Conservation (phyloP, 208 protist genomes). For the Wallacemonas rigidus region DNA sequence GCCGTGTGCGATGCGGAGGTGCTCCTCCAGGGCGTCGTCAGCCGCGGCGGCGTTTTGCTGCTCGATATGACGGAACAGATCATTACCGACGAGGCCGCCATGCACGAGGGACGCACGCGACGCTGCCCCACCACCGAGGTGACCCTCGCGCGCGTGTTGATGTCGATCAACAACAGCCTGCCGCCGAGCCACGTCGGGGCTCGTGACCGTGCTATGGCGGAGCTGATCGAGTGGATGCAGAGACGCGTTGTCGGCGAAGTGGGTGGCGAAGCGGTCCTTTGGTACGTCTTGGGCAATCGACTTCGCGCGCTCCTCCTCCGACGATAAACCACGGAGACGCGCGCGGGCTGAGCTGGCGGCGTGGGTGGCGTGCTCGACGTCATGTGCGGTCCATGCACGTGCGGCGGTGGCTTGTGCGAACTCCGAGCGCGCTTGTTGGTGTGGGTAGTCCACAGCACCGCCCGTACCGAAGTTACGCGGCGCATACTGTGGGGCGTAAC, state of each 20-base stretch:
- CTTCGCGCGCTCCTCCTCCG: slow-evolving; percentile 36
- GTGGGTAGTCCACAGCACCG: slow-evolving; percentile 66
- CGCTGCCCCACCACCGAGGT: not conserved
- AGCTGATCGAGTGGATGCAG: slow-evolving; percentile 52
- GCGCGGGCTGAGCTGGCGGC: slow-evolving; percentile 37
- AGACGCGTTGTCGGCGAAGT: slow-evolving; percentile 33
- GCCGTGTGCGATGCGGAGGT: slow-evolving; percentile 72
- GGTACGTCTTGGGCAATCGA: slow-evolving; percentile 36
- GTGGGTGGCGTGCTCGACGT: slow-evolving; percentile 35
- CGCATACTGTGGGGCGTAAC: slow-evolving; percentile 83
- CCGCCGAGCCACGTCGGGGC: slow-evolving; percentile 38
- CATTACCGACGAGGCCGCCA: slow-evolving; percentile 24
- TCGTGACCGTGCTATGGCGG: slow-evolving; percentile 50
- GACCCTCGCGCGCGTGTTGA: slow-evolving; percentile 13
- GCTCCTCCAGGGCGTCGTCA: slow-evolving; percentile 62
- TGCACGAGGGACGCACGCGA: not conserved
- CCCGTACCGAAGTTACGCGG: slow-evolving; percentile 82
- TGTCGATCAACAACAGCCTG: slow-evolving; percentile 65
- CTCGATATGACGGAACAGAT: slow-evolving; percentile 25
- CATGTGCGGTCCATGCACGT: slow-evolving; percentile 63
- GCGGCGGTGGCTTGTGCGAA: slow-evolving; percentile 47
- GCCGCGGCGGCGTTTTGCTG: slow-evolving; percentile 9
- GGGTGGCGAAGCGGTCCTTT: slow-evolving; percentile 30
- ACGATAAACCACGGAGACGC: slow-evolving; percentile 34
- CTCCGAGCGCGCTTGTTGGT: slow-evolving; percentile 32